Evolutionary conservation across 306 rosid genomes (phyloP).

Genomic region (Carpinus fangiana): DNA sequence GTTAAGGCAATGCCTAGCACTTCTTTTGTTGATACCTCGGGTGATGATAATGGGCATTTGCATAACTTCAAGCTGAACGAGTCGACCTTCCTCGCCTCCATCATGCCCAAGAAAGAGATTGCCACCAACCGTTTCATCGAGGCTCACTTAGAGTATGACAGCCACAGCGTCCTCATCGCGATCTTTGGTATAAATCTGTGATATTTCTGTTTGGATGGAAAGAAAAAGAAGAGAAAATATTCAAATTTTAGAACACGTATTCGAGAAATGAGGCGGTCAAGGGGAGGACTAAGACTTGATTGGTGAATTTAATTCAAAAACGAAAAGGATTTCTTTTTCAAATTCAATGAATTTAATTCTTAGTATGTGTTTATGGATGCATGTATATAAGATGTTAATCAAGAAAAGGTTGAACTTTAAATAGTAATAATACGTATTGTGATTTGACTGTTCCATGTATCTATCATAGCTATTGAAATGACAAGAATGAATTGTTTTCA

Average conservation of each 20-base stretch:
- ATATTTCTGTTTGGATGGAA: neutral
- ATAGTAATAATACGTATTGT: neutral
- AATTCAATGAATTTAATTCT: no score
- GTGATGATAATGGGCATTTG: slow-evolving; percentile 46
- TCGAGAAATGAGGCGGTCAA: neutral
- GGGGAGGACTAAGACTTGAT: neutral
- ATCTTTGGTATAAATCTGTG: slow-evolving; percentile 65
- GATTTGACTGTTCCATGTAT: no score
- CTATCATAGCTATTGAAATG: slow-evolving; percentile 9
- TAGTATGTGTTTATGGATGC: no score
- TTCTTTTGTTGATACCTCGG: slow-evolving; percentile 35
- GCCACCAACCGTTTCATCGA: slow-evolving; percentile 81
- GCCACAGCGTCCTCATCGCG: slow-evolving; percentile 88
- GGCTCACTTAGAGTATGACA: slow-evolving; percentile 73
- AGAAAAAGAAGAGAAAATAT: neutral
- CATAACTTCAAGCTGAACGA: slow-evolving; percentile 70
- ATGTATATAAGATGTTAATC: neutral
- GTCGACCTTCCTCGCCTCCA: slow-evolving; percentile 81
- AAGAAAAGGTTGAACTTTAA: neutral
- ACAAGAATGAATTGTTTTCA: slow-evolving; percentile 36
- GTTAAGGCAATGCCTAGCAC: slow-evolving; percentile 76
- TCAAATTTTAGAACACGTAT: neutral
- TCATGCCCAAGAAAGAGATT: slow-evolving; percentile 97
- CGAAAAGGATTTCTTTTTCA: neutral
- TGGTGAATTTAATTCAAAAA: neutral